Evolutionary conservation across 2,329 filamentous ascomycete genomes (phyloP), one percentile per base, ranked within the genome.

Genomic region (Ophiobolus disseminans): DNA sequence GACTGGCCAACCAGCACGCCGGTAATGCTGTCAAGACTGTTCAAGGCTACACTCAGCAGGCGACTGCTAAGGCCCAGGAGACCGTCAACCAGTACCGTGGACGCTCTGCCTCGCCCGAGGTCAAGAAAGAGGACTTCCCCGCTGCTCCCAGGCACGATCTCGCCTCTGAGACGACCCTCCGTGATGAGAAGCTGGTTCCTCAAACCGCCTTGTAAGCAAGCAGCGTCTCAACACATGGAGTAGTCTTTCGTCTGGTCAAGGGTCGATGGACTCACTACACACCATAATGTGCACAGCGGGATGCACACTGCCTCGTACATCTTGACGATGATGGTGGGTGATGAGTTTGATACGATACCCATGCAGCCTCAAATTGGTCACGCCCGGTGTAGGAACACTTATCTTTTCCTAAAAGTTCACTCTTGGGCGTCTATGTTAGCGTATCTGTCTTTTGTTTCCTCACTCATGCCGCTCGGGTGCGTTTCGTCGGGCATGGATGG

Each of bases 1-100:
- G 83, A 39, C 70, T 86, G 52, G 83, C 84, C 42, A 80, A 80
- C 49, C 79, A 86, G 65, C 83, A 83, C 58, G 83, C 83, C 49
- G 77, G 75, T 59, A 82, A 80, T 56, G 83, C 83, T 14, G 78
- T 82, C 49, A 81, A 81, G 60, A 75, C 80, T 40, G 77, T 85
- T 63, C 81, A 82, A 70, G 78, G 77, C 57, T 83, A 85, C 53
- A 80, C 85, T 41, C 80, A 79, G 55, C 81, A 86, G 57, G 86
- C 85, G 72, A 81, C 79, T 51, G 73, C 75, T 64, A 84, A 85
- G 74, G 85, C 84, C 31, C 80, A 84, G 63, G 82, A 82, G 50
- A 69, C 68, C 4, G 69, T 74, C 53, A 71, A 71, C 57, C 63
- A 69, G 48, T 72, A 73, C 56, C 70, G 70, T 55, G 69, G 69